phyloP scores from a whole-genome alignment of 495 filamentous ascomycete species.

The Xylaria castorea region DNA sequence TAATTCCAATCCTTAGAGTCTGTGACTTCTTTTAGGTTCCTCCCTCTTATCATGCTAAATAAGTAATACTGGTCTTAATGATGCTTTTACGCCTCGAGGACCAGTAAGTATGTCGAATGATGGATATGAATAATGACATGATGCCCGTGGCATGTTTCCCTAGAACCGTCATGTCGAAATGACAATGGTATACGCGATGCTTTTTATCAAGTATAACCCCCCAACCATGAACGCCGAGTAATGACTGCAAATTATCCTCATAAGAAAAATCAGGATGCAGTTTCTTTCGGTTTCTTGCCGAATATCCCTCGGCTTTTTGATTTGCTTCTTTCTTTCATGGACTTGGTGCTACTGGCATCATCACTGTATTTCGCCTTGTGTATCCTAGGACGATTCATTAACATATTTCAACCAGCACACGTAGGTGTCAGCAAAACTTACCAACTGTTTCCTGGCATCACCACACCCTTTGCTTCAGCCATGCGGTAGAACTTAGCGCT shows the following conservation, averaged over 20 bases:
- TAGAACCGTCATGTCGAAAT: conserved; percentile 21
- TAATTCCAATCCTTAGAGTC: neutral
- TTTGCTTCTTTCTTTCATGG: conserved; percentile 51
- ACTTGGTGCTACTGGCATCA: conserved; percentile 49
- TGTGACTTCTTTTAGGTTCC: neutral
- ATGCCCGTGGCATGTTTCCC: conserved; percentile 6
- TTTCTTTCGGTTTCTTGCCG: conserved; percentile 39
- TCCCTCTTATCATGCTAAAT: conserved; percentile 14
- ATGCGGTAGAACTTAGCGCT: conserved; percentile 88
- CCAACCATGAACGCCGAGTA: conserved; percentile 26
- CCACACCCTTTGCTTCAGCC: conserved; percentile 92
- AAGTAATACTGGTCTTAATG: conserved; percentile 10
- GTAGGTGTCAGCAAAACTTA: conserved; percentile 49
- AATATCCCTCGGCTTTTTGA: conserved; percentile 56
- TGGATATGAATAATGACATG: conserved; percentile 21
- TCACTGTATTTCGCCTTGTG: conserved; percentile 91
- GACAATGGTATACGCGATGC: conserved; percentile 28
- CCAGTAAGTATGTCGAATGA: conserved; percentile 21
- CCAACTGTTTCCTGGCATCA: conserved; percentile 98
- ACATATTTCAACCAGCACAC: neutral
- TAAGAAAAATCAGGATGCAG: conserved; percentile 14
- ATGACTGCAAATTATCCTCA: neutral
- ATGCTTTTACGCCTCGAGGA: neutral
- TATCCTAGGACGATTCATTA: conserved; percentile 66
- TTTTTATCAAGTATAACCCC: conserved; percentile 23